Evolutionary conservation across 1,139 yeast genomes (phyloP).

Genomic region (Diutina mesorugosa): DNA sequence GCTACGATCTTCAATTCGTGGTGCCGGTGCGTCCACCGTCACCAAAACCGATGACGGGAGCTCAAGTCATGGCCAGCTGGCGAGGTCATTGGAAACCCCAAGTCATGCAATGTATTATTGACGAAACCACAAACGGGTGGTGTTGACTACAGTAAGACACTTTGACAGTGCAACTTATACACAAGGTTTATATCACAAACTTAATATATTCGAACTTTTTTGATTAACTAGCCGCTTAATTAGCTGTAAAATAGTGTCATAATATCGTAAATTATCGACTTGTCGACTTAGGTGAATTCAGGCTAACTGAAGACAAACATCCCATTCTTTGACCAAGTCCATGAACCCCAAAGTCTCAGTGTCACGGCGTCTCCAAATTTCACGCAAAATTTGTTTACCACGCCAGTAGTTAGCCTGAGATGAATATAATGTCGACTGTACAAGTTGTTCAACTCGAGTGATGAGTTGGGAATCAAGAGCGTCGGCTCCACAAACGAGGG

Average conservation of each 20-base stretch:
- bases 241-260: neutral
- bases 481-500: slow-evolving; percentile 36
- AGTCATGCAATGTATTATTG: neutral
- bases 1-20: neutral
- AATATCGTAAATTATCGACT: neutral
- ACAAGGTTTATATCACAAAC: neutral
- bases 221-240: no score
- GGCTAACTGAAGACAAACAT: slow-evolving; percentile 25
- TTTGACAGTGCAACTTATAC: neutral
- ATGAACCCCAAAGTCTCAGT: slow-evolving; percentile 35
- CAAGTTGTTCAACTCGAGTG: neutral
- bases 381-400: slow-evolving; percentile 38
- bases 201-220: neutral
- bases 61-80: neutral
- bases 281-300: slow-evolving; percentile 2
- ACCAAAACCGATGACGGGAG: neutral
- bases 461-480: slow-evolving; percentile 1
- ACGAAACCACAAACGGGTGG: neutral
- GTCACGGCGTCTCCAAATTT: slow-evolving; percentile 35
- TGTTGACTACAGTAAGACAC: neutral
- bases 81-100: neutral
- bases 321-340: slow-evolving; percentile 46
- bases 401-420: slow-evolving; percentile 34
- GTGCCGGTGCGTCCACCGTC: neutral
- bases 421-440: neutral